Base-by-base conservation (phyloP, 495 filamentous ascomycete species). In the Xylaria curta region DNA sequence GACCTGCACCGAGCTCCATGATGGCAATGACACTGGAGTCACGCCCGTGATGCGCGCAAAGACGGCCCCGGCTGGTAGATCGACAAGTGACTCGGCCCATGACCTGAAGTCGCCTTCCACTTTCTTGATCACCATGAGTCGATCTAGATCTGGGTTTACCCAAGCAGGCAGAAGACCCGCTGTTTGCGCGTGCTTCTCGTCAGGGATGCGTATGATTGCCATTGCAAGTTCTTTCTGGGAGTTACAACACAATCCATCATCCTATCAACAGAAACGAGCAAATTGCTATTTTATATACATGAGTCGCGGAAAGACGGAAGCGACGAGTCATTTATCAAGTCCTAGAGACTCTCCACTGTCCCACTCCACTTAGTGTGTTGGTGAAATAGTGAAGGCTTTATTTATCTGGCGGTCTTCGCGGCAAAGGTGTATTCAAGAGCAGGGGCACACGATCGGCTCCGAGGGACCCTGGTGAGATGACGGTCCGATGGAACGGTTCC, bases 1-100 rank as follows among this genome's bases (percentile, higher is more conserved):
- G 44, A 67, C 65, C 65, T 67, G 65, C 12, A 67, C 65, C 13
- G 65, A 67, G 31, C 65, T 54, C 65, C 65, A 67, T 19, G 49
- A 54, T 5, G 65, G 65, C 3, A 4, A 1, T 6, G 47, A 12
- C 0, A 67, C n/a, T 4, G 4, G 1, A 3, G 21, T 60, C 40
- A 60, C 66, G 40, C 66, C 66, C 19, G 54, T 33, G 26, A 69
- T 69, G 12, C 54, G 66, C 9, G 66, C 54, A 49, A 69, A 69
- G 15, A 69, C 10, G 17, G 66, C 53, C 28, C 66, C 66, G 7
- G 66, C 66, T 28, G 66, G 66, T 1, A 69, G 40, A 8, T 69
- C 54, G 40, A 69, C 66, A 33, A 59, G 53, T 4, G 66, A 69
- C 38, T 60, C 66, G 8, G 66, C 66, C 54, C 24, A 60, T 7